These are phyloP conservation scores for Leucaena leucocephala DNA, from an alignment of 306 rosid species.

Conservation along the genomic window DNA sequence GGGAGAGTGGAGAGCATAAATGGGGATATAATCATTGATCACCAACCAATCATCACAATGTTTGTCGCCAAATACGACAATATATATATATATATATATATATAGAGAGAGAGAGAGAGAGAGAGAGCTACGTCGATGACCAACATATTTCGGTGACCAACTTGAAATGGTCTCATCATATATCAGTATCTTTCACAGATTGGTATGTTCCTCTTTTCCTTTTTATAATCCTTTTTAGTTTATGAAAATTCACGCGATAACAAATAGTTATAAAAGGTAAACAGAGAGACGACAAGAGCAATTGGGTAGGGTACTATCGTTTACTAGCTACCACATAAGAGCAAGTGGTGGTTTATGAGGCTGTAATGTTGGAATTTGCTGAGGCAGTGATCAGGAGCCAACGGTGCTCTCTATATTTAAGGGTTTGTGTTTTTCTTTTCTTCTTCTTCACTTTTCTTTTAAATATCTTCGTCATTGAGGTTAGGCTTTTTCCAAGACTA, in stretches of 20 bases:
- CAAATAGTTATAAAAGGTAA: not conserved
- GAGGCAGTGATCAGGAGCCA: constrained; percentile 39
- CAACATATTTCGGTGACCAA: not conserved
- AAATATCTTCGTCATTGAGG: not conserved
- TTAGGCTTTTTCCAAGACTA: not conserved
- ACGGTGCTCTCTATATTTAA: constrained; percentile 1
- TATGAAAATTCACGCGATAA: constrained; percentile 1
- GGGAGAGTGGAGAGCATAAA: constrained; percentile 35
- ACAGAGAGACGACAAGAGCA: constrained; percentile 4
- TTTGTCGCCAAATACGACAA: constrained; percentile 40
- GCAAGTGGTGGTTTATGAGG: constrained; percentile 15
- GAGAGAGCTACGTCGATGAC: not conserved
- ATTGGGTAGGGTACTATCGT: constrained; percentile 4
- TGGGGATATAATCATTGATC: constrained; percentile 67
- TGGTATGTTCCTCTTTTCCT: constrained; percentile 1
- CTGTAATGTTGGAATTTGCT: constrained; percentile 40
- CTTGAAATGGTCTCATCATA: constrained; percentile 2
- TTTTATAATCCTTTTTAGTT: not conserved
- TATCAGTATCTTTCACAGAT: not conserved
- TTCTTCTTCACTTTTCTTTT: not conserved
- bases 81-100: not conserved
- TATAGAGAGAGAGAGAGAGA: too few species aligned
- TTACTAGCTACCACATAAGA: not conserved
- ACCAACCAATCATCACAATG: constrained; percentile 46
- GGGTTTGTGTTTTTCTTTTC: not conserved